These are phyloP conservation scores for Heritiera fomes DNA, from an alignment of 345 rosid genomes.

Conservation along the genomic window DNA sequence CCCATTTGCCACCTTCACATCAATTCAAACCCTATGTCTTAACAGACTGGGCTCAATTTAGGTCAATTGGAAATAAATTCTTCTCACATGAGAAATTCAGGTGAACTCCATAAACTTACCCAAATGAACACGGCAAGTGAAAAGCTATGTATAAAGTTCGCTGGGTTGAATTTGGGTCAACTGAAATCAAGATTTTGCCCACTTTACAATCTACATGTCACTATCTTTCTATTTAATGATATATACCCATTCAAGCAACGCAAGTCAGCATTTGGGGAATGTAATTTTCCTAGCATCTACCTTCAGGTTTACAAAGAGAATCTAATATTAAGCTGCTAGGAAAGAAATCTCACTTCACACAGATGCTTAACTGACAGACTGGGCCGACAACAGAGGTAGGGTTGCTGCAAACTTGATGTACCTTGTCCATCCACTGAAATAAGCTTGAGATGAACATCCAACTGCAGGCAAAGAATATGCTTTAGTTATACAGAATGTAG, in stretches of 20 bases:
- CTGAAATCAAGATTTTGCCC: neutral
- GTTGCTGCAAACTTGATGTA: slow-evolving; percentile 64
- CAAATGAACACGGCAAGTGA: neutral
- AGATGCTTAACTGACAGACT: slow-evolving; percentile 69
- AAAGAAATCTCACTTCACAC: slow-evolving; percentile 68
- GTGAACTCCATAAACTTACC: neutral
- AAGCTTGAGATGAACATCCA: slow-evolving; percentile 76
- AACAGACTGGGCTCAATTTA: neutral
- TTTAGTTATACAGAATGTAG: slow-evolving; percentile 10
- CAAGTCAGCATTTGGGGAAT: neutral
- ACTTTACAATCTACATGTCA: neutral
- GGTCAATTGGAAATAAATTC: neutral
- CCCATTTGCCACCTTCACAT: neutral
- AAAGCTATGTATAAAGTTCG: neutral
- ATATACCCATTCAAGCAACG: slow-evolving; percentile 5
- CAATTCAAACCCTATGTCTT: neutral
- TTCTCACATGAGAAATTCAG: neutral
- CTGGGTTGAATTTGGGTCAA: neutral
- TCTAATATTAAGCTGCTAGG: slow-evolving; percentile 20
- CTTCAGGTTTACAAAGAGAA: neutral
- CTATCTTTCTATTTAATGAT: neutral
- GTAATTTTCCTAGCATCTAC: neutral
- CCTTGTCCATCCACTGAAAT: slow-evolving; percentile 60
- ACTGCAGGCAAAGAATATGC: slow-evolving; percentile 41
- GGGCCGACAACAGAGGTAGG: slow-evolving; percentile 75